A percentile compares a stretch with the other conserved stretches of the same genome.
phyloP scores from a whole-genome alignment of 495 filamentous ascomycete genomes.

The Hypomontagnella monticulosa region DNA sequence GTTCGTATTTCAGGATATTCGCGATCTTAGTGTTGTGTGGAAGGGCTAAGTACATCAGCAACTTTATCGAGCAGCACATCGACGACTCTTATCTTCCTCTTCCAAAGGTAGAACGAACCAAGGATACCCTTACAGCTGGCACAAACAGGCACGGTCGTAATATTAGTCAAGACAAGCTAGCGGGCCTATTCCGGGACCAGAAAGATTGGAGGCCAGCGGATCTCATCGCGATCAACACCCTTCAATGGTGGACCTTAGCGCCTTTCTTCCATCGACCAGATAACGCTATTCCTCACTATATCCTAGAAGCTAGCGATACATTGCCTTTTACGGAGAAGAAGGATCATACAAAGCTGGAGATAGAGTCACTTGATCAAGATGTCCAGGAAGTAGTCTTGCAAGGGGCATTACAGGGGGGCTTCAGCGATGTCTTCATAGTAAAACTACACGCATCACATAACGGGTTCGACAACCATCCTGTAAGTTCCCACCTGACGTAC shows the following conservation, averaged over 20 bases:
- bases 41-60: background rate
- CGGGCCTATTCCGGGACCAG: conserved; percentile 1
- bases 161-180: background rate
- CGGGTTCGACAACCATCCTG: background rate
- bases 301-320: conserved; percentile 11
- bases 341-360: background rate
- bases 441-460: conserved; percentile 19
- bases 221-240: background rate
- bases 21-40: conserved; percentile 17
- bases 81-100: conserved; percentile 28
- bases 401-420: conserved; percentile 12
- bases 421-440: conserved; percentile 24
- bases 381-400: background rate
- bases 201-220: background rate
- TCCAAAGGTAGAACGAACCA: conserved; percentile 1
- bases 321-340: conserved; percentile 16
- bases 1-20: conserved; percentile 18
- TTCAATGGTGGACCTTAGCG: conserved; percentile 25
- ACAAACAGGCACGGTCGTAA: background rate
- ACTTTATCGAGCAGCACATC: conserved; percentile 5
- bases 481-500: too few relatives aligned
- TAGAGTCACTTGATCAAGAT: conserved; percentile 9
- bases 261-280: conserved; percentile 12
- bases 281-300: conserved; percentile 9
- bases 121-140: background rate